A percentile compares a stretch with the other conserved stretches of the same genome.
These are phyloP conservation scores for Hyphodiscus hymeniophilus DNA, from an alignment of 495 filamentous ascomycete species.

Conservation along the genomic window DNA sequence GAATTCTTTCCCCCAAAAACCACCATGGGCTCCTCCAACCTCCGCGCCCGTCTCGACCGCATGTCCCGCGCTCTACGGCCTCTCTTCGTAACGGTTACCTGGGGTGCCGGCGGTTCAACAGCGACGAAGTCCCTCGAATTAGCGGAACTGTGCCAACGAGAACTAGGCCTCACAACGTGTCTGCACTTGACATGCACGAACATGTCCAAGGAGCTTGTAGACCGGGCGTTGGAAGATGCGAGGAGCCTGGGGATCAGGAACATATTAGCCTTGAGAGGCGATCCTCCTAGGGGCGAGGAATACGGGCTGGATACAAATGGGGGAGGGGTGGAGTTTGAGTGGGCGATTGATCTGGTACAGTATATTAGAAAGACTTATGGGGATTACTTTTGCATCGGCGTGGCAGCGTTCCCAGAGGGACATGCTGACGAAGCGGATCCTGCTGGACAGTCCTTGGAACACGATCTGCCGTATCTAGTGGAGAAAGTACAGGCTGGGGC, in stretches of 20 bases:
- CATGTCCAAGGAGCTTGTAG: slow-evolving; percentile 80
- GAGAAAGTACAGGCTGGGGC: slow-evolving; percentile 89
- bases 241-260: slow-evolving; percentile 91
- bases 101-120: slow-evolving; percentile 93
- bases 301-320: slow-evolving; percentile 56
- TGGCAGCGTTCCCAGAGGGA: slow-evolving; percentile 91
- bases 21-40: slow-evolving; percentile 83
- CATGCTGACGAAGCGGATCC: slow-evolving; percentile 85
- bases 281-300: slow-evolving; percentile 83
- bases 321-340: slow-evolving; percentile 70
- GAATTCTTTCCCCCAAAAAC: slow-evolving; percentile 99
- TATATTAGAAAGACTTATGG: slow-evolving; percentile 83
- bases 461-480: slow-evolving; percentile 82
- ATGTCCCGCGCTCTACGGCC: slow-evolving; percentile 88
- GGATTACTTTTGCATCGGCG: slow-evolving; percentile 95
- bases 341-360: slow-evolving; percentile 81
- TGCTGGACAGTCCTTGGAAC: slow-evolving; percentile 64
- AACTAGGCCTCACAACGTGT: slow-evolving; percentile 87
- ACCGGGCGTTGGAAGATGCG: slow-evolving; percentile 83
- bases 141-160: slow-evolving; percentile 89
- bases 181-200: slow-evolving; percentile 97
- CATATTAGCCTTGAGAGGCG: slow-evolving; percentile 89
- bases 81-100: slow-evolving; percentile 94
- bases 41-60: slow-evolving; percentile 85
- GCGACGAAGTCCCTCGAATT: slow-evolving; percentile 84